phyloP scores from a whole-genome alignment of 1,284 basidiomycete genomes.

The Marasmius fiardii region DNA sequence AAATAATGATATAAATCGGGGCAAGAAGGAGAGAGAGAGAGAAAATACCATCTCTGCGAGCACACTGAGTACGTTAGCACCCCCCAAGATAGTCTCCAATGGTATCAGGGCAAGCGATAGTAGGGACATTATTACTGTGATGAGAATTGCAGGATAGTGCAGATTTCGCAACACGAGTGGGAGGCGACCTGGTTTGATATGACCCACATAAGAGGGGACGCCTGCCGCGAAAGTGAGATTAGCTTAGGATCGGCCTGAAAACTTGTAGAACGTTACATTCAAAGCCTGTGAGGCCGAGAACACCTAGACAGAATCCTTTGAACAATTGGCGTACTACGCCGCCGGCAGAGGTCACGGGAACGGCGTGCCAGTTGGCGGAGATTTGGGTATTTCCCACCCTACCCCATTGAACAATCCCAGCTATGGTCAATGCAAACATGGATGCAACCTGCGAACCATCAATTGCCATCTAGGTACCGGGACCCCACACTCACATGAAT shows the following conservation, averaged over 20 bases:
- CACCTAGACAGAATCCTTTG: constrained; percentile 62
- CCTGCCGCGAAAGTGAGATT: constrained; percentile 31
- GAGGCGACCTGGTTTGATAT: constrained; percentile 51
- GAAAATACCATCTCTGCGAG: constrained; percentile 48
- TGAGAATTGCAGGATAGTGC: constrained; percentile 52
- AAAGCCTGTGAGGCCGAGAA: constrained; percentile 68
- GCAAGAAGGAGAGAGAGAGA: constrained; percentile 4
- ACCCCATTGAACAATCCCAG: constrained; percentile 49
- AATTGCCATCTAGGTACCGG: background rate
- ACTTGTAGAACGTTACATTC: constrained; percentile 43
- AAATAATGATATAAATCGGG: constrained; percentile 1
- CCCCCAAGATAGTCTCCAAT: constrained; percentile 39
- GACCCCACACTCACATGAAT: constrained; percentile 47
- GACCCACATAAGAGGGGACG: constrained; percentile 59
- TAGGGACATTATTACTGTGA: constrained; percentile 54
- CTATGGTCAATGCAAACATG: constrained; percentile 51
- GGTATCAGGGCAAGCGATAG: constrained; percentile 59
- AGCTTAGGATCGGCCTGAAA: constrained; percentile 4
- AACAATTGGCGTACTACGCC: constrained; percentile 47
- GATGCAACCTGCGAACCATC: constrained; percentile 38
- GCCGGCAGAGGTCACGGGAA: constrained; percentile 24
- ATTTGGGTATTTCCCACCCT: constrained; percentile 45
- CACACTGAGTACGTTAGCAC: constrained; percentile 57
- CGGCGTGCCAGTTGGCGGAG: constrained; percentile 50
- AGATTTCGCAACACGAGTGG: constrained; percentile 60